phyloP scores from a whole-genome alignment of 1,139 yeast genomes.

The Kodamaea sp. region DNA sequence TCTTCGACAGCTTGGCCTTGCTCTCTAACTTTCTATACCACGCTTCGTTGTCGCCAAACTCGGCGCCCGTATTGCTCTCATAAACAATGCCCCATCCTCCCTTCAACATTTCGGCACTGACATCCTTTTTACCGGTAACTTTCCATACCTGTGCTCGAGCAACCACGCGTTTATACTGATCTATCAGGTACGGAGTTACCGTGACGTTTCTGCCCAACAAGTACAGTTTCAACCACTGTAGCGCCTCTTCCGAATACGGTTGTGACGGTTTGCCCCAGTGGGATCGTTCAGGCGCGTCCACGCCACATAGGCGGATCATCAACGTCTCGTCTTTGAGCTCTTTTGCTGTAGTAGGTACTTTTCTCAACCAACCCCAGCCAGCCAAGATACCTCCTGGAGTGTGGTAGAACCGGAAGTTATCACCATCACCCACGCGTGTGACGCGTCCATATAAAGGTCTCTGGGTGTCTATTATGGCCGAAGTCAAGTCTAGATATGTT shows the following conservation, averaged over 20 bases:
- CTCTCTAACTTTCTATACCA: conserved; percentile 60
- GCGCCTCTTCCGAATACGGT: conserved; percentile 82
- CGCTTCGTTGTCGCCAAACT: conserved; percentile 75
- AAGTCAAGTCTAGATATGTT: conserved; percentile 41
- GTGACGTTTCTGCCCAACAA: conserved; percentile 67
- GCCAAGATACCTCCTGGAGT: conserved; percentile 86
- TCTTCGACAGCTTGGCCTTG: conserved; percentile 53
- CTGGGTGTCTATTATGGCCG: conserved; percentile 36
- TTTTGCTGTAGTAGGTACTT: conserved; percentile 42
- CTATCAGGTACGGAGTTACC: conserved; percentile 76
- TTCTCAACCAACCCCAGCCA: conserved; percentile 94
- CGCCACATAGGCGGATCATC: conserved; percentile 80
- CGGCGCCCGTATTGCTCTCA: conserved; percentile 79
- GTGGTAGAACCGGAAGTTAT: conserved; percentile 87
- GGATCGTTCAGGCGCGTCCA: conserved; percentile 97
- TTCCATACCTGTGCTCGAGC: conserved; percentile 77
- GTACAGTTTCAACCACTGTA: conserved; percentile 68
- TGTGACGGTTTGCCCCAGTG: conserved; percentile 96
- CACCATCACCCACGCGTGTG: conserved; percentile 95
- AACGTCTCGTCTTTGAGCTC: conserved; percentile 58
- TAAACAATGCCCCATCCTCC: conserved; percentile 86
- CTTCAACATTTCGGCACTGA: conserved; percentile 83
- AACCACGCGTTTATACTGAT: conserved; percentile 88
- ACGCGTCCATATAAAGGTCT: conserved; percentile 68
- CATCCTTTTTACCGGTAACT: conserved; percentile 73